Evolutionary conservation across 139 green algal species (phyloP).

Genomic region (Tetradesmus lagerheimii): DNA sequence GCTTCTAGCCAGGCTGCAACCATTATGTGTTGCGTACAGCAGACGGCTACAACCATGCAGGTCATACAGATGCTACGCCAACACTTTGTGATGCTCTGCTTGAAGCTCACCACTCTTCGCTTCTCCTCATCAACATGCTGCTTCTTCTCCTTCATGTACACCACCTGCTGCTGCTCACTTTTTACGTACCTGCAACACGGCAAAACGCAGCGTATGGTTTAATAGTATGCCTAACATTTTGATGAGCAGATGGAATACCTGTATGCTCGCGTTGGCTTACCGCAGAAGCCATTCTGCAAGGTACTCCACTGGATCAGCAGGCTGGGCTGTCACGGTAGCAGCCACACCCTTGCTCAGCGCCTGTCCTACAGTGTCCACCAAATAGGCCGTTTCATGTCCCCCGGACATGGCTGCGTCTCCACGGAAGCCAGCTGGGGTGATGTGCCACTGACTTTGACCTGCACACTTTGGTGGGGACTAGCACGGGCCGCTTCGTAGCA

Average conservation of each 20-base stretch:
- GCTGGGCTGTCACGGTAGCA: slow-evolving; percentile 40
- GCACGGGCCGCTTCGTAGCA: background rate
- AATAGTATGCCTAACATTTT: background rate
- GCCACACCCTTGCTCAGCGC: slow-evolving; percentile 36
- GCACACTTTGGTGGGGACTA: background rate
- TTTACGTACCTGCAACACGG: slow-evolving; percentile 9
- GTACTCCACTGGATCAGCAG: slow-evolving; percentile 47
- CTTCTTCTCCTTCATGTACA: slow-evolving; percentile 28
- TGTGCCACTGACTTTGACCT: background rate
- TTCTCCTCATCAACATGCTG: slow-evolving; percentile 31
- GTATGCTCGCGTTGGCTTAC: background rate
- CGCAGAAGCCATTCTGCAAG: slow-evolving; percentile 48
- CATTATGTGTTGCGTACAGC: background rate
- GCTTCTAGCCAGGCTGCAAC: background rate
- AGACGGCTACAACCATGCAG: background rate
- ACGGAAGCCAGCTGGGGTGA: background rate
- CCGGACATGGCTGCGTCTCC: background rate
- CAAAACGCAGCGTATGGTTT: background rate
- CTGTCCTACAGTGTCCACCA: slow-evolving; percentile 41
- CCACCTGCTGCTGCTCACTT: background rate
- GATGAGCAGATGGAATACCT: background rate
- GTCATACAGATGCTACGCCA: background rate
- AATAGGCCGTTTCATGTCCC: slow-evolving; percentile 11
- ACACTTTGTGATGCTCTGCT: no score
- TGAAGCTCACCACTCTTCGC: slow-evolving; percentile 2